A percentile compares a stretch with the other conserved stretches of the same genome.
Conservation (phyloP, 768 basidiomycete genomes). For the Cubamyces lactineus region DNA sequence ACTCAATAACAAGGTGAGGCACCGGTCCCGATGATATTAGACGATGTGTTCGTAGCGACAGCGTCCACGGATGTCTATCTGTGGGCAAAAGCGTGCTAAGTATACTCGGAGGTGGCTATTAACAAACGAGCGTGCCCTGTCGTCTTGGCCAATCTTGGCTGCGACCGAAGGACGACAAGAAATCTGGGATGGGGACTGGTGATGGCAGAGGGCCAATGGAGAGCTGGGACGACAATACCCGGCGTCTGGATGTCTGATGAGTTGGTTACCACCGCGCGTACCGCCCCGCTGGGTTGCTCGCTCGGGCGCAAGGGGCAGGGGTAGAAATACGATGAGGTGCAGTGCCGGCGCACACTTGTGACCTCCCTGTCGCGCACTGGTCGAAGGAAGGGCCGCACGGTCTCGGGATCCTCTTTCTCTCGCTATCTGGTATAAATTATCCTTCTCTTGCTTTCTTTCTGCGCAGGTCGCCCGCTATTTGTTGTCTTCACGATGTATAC, state of each 20-base stretch:
- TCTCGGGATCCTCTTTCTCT: slow-evolving; percentile 16
- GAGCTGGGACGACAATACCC: neutral
- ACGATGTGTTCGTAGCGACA: neutral
- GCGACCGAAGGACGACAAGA: neutral
- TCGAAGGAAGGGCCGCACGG: slow-evolving; percentile 22
- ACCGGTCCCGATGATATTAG: neutral
- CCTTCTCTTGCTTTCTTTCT: slow-evolving; percentile 15
- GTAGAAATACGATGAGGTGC: neutral
- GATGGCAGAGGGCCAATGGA: slow-evolving; percentile 3
- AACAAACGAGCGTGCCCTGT: neutral
- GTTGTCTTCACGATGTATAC: slow-evolving; percentile 26
- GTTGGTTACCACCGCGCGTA: slow-evolving; percentile 15
- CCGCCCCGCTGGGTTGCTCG: slow-evolving; percentile 1
- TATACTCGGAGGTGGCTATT: neutral
- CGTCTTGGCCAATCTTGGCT: slow-evolving; percentile 15
- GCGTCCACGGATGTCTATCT: slow-evolving; percentile 1
- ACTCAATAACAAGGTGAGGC: neutral
- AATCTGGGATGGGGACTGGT: neutral
- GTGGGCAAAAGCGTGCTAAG: neutral
- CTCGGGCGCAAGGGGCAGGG: neutral
- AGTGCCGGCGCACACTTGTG: slow-evolving; percentile 6
- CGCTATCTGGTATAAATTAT: slow-evolving; percentile 21
- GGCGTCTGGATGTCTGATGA: slow-evolving; percentile 6
- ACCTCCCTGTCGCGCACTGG: slow-evolving; percentile 18
- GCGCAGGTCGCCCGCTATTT: slow-evolving; percentile 30